Evolutionary conservation across 2,329 filamentous ascomycete genomes (phyloP), one percentile per base, ranked within the genome.

Genomic region (Cercospora canescens): DNA sequence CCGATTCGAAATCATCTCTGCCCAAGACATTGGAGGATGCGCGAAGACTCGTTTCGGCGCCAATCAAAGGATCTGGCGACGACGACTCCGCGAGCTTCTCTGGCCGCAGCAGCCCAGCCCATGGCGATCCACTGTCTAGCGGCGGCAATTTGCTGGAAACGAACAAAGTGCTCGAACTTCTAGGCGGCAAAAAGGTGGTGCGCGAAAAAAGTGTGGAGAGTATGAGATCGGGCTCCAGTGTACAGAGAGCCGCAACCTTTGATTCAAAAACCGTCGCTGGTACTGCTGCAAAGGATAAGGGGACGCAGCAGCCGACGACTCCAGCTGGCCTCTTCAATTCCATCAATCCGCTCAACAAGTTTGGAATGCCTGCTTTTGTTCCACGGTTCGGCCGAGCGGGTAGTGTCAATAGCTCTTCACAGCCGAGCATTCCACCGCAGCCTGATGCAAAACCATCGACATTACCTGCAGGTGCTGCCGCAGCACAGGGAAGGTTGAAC

Each of bases 11-110:
- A 2, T 80, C 67, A 5, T 73, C 73, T 6, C 85, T 96, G 0
- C 95, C 95, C 1, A 94, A 92, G 74, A 99, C 95, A 1, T 83
- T 99, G 0, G 95, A 97, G 72, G 95, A 99, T 74, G 95, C 94
- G 16, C 87, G 93, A 55, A 94, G 93, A 76, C 86, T 99, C 11
- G 91, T 99, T 69, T 91, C 88, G 74, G 91, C 91, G 1, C 90
- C 37, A 83, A 54, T 77, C 35, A 77, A 76, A 16, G 72, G 69
- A 30, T 67, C 70, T 11, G 67, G 71, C 30, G 70, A 71, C 41
- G 70, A 70, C 8, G 67, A 71, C 12, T 64, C 67, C 6, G 34
- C 72, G 72, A 88, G 76, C 34, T 50, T 69, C n/a, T 75, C 77
- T 56, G 77, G 75, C 24, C 76, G 78, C 30, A 75, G 73, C 58